phyloP scores from a whole-genome alignment of 768 basidiomycete genomes.

The Ephemerocybe angulata region DNA sequence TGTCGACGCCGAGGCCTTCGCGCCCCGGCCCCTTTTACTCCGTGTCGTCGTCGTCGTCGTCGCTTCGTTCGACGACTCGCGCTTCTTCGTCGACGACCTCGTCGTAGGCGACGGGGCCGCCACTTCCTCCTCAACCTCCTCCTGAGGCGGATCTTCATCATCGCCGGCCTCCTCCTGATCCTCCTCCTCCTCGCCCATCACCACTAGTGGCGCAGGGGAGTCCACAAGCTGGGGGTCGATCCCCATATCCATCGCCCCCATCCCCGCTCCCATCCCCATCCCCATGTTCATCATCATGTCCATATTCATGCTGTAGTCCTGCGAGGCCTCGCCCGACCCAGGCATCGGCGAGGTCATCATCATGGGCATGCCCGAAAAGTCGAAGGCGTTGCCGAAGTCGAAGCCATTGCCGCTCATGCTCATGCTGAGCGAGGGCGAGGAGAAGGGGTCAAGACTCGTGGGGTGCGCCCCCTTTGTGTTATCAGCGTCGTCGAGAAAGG shows the following conservation, averaged over 20 bases:
- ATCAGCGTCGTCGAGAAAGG: conserved; percentile 44
- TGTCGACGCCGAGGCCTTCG: conserved; percentile 14
- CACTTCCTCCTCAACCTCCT: conserved; percentile 28
- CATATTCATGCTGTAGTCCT: conserved; percentile 16
- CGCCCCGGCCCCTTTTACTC: too few species aligned
- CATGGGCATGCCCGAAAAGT: conserved; percentile 14
- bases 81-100: conserved; percentile 11
- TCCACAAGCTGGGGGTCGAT: conserved; percentile 80
- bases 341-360: conserved; percentile 14
- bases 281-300: conserved; percentile 20
- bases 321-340: background rate
- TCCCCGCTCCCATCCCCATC: conserved; percentile 2
- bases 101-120: conserved; percentile 11
- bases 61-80: background rate
- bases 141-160: too few species aligned
- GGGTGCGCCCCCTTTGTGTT: conserved; percentile 34
- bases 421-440: conserved; percentile 1
- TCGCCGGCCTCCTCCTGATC: conserved; percentile 16
- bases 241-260: conserved; percentile 23
- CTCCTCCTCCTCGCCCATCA: conserved; percentile 29
- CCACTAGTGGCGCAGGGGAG: conserved; percentile 43
- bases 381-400: conserved; percentile 11
- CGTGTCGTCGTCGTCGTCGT: too few species aligned
- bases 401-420: conserved; percentile 4
- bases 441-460: conserved; percentile 28